Evolutionary conservation across 2,329 filamentous ascomycete genomes (phyloP), one percentile per base, ranked within the genome.

Genomic region (Tympanopsis confertula): DNA sequence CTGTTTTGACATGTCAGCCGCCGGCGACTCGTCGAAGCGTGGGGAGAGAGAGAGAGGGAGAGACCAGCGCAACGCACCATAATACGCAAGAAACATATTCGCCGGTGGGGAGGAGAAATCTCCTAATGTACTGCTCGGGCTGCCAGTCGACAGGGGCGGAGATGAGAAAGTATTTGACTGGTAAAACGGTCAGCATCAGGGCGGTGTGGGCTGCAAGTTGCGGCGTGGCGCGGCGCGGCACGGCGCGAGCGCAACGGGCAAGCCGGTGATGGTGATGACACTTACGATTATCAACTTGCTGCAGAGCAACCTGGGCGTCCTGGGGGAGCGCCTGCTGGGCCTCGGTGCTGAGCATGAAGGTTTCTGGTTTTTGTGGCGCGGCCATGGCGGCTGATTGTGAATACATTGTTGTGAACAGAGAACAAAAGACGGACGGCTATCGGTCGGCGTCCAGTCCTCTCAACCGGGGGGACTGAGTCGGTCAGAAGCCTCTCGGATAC

Each of bases 81-180:
- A 98, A 71, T 47, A 98, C 88, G 61, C 91, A 98, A 40, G 91
- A 96, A 45, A 98, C 88, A 56, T 98, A 96, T 74, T 98, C 91
- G 61, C 91, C 91, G 10, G 91, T 98, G 12, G 91, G 91, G 42
- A 98, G 71, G 43, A 98, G 73, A 57, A 96, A 98, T 49, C 91
- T 78, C 50, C 91, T 80, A 55, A 98, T 96, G 58, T 94, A 93
- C 64, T 96, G 89, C 54, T 96, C 89, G 37, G 82, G 81, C 51
- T 86, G 84, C 91, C 91, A 98, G 66, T 98, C 91, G 48, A 96
- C 91, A 26, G 91, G 91, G 29, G 91, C 91, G 33, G 91, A 98
- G 51, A 98, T 94, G 63, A 98, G 83, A 63, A 98, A 98, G 66
- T 96, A 98, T 76, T 98, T 98, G 54, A 98, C 88, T 94, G 57